phyloP scores from a whole-genome alignment of 1,139 yeast species.

The Blastobotrys aristatus region DNA sequence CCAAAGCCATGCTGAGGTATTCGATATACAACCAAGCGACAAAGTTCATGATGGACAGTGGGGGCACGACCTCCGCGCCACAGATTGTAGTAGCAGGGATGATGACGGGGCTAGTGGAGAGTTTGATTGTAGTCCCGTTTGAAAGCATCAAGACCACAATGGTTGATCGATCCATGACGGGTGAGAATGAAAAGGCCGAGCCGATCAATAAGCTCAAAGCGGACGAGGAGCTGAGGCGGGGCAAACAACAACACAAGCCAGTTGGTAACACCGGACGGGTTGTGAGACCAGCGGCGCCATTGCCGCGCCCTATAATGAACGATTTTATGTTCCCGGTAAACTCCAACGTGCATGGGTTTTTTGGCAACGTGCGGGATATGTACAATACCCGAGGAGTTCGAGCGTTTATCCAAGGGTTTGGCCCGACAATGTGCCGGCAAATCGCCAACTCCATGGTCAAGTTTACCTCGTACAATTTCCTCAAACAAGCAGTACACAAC shows the following conservation, averaged over 20 bases:
- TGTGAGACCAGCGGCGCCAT: slow-evolving; percentile 18
- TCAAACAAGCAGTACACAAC: slow-evolving; percentile 48
- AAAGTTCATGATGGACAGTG: slow-evolving; percentile 54
- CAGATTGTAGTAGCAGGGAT: slow-evolving; percentile 65
- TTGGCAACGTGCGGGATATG: slow-evolving; percentile 42
- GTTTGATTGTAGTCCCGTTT: slow-evolving; percentile 82
- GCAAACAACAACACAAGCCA: slow-evolving; percentile 1
- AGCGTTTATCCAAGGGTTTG: slow-evolving; percentile 78
- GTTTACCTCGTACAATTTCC: slow-evolving; percentile 74
- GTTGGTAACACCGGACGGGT: not conserved
- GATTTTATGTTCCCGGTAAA: slow-evolving; percentile 15
- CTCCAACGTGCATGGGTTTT: slow-evolving; percentile 24
- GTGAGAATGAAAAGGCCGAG: not conserved
- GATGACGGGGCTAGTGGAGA: slow-evolving; percentile 63
- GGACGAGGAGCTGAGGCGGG: not conserved
- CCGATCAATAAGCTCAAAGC: slow-evolving; percentile 2
- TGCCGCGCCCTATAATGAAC: not conserved
- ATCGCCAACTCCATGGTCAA: slow-evolving; percentile 74
- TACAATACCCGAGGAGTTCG: slow-evolving; percentile 67
- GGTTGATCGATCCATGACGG: slow-evolving; percentile 49
- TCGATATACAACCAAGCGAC: slow-evolving; percentile 72
- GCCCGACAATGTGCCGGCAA: slow-evolving; percentile 76
- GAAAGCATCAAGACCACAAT: slow-evolving; percentile 78
- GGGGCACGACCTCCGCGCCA: slow-evolving; percentile 33
- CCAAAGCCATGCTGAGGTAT: slow-evolving; percentile 70